Evolutionary conservation across 768 basidiomycete genomes (phyloP).

Genomic region (Termitomyces sp.): DNA sequence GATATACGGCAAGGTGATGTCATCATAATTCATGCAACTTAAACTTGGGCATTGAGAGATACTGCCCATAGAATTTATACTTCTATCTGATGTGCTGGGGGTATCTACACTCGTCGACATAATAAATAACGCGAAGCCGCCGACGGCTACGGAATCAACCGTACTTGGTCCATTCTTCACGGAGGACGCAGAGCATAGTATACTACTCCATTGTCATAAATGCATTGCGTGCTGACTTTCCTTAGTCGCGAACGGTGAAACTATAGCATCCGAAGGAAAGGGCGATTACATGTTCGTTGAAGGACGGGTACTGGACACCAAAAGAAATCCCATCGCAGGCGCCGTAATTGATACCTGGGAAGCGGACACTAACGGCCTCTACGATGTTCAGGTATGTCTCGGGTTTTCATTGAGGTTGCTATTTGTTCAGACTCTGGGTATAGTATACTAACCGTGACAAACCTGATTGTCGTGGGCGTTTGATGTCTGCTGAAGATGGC

Average conservation of each 20-base stretch:
- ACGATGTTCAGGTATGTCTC: slow-evolving; percentile 29
- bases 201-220: slow-evolving; percentile 15
- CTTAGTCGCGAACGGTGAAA: slow-evolving; percentile 60
- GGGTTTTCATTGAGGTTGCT: background rate
- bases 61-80: slow-evolving; percentile 62
- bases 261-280: slow-evolving; percentile 84
- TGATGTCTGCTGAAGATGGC: slow-evolving; percentile 56
- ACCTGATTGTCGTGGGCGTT: slow-evolving; percentile 72
- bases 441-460: slow-evolving; percentile 50
- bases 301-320: slow-evolving; percentile 58
- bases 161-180: slow-evolving; percentile 84
- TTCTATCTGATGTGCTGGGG: slow-evolving; percentile 80
- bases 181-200: slow-evolving; percentile 69
- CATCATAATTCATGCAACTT: background rate
- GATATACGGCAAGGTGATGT: slow-evolving; percentile 49
- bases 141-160: slow-evolving; percentile 64
- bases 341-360: slow-evolving; percentile 84
- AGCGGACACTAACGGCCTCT: slow-evolving; percentile 56
- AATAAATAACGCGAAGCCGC: slow-evolving; percentile 61
- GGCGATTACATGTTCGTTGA: slow-evolving; percentile 82
- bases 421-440: background rate
- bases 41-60: background rate
- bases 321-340: slow-evolving; percentile 58
- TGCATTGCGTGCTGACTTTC: background rate
- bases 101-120: slow-evolving; percentile 73